Evolutionary conservation across 345 rosid species (phyloP).

Genomic region (Gossypium longicalyx): DNA sequence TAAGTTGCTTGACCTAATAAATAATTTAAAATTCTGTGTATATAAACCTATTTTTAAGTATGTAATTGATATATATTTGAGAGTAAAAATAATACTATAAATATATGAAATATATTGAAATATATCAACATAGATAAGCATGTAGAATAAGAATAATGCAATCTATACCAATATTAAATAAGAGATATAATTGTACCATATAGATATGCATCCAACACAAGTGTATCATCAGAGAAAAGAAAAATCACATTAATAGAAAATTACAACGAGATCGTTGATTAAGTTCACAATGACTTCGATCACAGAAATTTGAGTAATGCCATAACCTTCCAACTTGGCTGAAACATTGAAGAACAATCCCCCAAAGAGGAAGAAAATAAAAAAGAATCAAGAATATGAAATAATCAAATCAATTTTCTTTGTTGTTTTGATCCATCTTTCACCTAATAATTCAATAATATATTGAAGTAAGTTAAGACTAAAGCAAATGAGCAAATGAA

Average conservation of each 20-base stretch:
- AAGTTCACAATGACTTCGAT: not conserved
- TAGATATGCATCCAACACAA: too few species aligned
- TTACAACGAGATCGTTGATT: not conserved
- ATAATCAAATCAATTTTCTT: not conserved
- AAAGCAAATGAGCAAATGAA: slow-evolving; percentile 3
- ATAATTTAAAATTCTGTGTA: too few species aligned
- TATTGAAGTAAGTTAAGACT: not conserved
- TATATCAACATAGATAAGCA: too few species aligned
- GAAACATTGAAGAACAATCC: not conserved
- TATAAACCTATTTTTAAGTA: too few species aligned
- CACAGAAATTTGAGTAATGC: not conserved
- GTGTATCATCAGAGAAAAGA: not conserved
- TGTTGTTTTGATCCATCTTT: not conserved
- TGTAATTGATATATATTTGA: too few species aligned
- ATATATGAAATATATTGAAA: too few species aligned
- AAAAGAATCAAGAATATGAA: not conserved
- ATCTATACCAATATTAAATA: too few species aligned
- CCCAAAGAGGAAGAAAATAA: not conserved
- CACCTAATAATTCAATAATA: slow-evolving; percentile 19
- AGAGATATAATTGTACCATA: too few species aligned
- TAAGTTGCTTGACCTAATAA: too few species aligned
- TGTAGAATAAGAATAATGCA: too few species aligned
- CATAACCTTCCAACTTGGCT: not conserved
- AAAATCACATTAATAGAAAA: too few species aligned
- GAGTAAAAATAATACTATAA: too few species aligned